Base-by-base conservation (phyloP, 2,329 filamentous ascomycete genomes). In the Sclerotiophoma versabilis region DNA sequence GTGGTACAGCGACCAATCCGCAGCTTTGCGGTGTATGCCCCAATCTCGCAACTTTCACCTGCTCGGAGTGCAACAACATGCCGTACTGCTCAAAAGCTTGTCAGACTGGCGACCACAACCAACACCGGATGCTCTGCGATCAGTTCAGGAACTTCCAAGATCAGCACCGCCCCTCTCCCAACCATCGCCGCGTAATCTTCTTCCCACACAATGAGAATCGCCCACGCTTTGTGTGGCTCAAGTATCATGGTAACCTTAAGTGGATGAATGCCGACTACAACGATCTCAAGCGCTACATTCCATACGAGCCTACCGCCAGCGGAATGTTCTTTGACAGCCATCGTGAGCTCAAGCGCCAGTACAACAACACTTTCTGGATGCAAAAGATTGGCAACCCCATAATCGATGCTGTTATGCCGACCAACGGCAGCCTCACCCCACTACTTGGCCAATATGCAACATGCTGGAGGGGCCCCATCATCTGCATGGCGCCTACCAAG, bases 1-100 rank as follows among this genome's bases (percentile, higher is more conserved):
- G 44, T 23, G 33, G 33, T 23, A 47, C 44, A 29, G 43, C 33
- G 2, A 47, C 44, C 25, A 12, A 47, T 17, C 44, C 44, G 15
- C 44, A 14, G 1, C 19, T 41, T 11, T 46, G 42, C 38, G 42
- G 48, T 8, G 37, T 20, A 10, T 54, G 38, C 11, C 30, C 38
- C 12, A 38, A 36, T 4, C 30, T 23, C 7, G 38, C 38, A 26
- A 30, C 19, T 20, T 26, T 36, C 15, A 37, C 11, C 14, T 65
- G 60, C 44, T 23, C 22, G 1, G 17, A 34, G 14, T 65, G 62
- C 43, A n/a, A 52, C 30, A 53, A 50, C 26, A 43, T 45, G 15
- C 42, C 33, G 19, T 64, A 65, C 49, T 65, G 63, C 38, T 65
- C 61, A 11, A 41, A 38, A 15, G 19, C 36, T 7, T 65, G 59